A percentile compares a stretch with the other conserved stretches of the same genome.
Evolutionary conservation across 805 yeast genomes (phyloP).

Genomic region (Ogataea ganodermae): DNA sequence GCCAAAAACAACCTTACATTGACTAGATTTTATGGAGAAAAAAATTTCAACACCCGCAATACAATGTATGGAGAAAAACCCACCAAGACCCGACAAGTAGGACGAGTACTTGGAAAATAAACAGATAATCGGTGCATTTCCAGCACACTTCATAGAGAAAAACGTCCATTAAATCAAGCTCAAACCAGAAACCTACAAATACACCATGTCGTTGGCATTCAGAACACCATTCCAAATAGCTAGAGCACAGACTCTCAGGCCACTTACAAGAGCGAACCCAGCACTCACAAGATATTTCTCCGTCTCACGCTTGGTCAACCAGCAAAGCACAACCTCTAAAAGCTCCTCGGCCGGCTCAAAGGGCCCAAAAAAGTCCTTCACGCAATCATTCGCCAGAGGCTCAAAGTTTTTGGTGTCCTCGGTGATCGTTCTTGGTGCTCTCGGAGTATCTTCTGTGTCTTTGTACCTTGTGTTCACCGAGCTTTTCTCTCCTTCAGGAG

Average conservation of each 20-base stretch:
- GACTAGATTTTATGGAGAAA: neutral
- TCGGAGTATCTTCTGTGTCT: slow-evolving; percentile 66
- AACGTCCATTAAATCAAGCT: neutral
- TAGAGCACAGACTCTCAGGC: neutral
- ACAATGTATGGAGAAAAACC: neutral
- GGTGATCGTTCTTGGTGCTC: slow-evolving; percentile 63
- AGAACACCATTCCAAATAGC: slow-evolving; percentile 3
- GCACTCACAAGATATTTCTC: slow-evolving; percentile 2
- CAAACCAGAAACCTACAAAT: neutral
- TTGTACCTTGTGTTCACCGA: slow-evolving; percentile 78
- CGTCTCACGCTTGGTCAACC: neutral
- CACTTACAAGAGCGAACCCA: neutral
- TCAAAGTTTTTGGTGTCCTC: slow-evolving; percentile 65
- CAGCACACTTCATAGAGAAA: neutral
- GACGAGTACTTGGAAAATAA: neutral
- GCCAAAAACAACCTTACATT: slow-evolving; percentile 3
- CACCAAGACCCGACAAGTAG: neutral
- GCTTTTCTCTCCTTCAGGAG: slow-evolving; percentile 85
- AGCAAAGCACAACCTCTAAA: neutral
- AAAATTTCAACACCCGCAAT: slow-evolving; percentile 4
- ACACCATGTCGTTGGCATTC: neutral
- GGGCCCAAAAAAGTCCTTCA: slow-evolving; percentile 28
- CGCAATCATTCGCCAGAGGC: slow-evolving; percentile 51
- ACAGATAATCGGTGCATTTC: too few species aligned
- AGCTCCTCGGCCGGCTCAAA: neutral